Evolutionary conservation across 345 rosid genomes (phyloP), one percentile per base, ranked within the genome.

Genomic region (Populus euphratica): DNA sequence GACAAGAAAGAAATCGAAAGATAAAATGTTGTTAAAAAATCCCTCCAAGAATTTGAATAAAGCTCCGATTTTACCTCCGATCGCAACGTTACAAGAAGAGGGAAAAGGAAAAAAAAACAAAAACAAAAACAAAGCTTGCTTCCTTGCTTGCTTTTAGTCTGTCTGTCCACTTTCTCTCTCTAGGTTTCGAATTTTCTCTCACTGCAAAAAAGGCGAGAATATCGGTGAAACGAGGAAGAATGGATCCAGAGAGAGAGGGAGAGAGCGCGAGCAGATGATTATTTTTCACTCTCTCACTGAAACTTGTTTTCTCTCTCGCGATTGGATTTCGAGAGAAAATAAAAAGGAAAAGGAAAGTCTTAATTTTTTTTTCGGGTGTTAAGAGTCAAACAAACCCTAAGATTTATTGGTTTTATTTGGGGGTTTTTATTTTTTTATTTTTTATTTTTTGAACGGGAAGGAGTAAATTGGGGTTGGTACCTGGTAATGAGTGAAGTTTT

Each of bases 71-170:
- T 68, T 77, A 76, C 83, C 88, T 75, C 88, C 83, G 90, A 88
- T 87, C 88, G 89, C 90, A 88, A 86, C 87, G 89, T 86, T 86
- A 91, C 79, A 72, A 36, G 54, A 68, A 13, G 69, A 76, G 13
- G 44, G 39, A 38, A 9, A 33, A 33, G 36, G 36, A 3, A 33
- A 33, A 33, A 33, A 33, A 33, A 33, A 33, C 35, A 33, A 33
- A 33, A 31, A 73, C 13, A 78, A 33, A 18, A 73, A 79, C 43
- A 73, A 78, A 64, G 39, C 47, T 63, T 41, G 14, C 59, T 20
- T 36, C 6, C 82, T 8, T 68, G 69, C 82, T 78, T 66, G 31
- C 79, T 64, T 71, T 75, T 80, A 23, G 68, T 72, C 77, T 73
- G 61, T 71, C 82, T 72, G 80, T 72, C 83, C 50, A 63, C 72